Conservation (phyloP, 2,329 filamentous ascomycete genomes). For the Stagonosporopsis vannaccii region DNA sequence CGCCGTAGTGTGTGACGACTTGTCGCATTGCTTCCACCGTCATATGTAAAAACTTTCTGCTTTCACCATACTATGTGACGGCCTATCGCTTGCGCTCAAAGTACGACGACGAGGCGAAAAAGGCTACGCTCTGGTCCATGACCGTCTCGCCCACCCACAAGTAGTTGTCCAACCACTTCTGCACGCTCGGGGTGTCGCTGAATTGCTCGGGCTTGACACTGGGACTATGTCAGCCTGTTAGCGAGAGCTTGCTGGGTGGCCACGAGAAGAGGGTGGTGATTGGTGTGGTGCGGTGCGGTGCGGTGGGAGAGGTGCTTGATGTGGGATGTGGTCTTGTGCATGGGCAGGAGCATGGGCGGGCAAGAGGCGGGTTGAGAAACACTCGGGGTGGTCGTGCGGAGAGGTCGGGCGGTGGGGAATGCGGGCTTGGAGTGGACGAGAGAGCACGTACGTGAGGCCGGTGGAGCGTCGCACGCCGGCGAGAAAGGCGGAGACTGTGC, state of each 20-base stretch:
- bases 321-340: too few relatives aligned
- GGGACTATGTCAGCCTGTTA: conserved; percentile 58
- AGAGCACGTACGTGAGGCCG: conserved; percentile 83
- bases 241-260: conserved; percentile 26
- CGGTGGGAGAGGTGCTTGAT: conserved; percentile 1
- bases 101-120: conserved; percentile 83
- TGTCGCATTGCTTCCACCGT: conserved; percentile 52
- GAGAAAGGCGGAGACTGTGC: conserved; percentile 87
- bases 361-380: neutral
- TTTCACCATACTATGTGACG: neutral
- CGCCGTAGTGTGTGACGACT: neutral
- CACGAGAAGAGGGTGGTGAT: neutral
- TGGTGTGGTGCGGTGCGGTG: neutral
- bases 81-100: conserved; percentile 80
- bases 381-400: neutral
- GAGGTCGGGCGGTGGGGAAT: neutral
- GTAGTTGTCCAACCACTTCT: conserved; percentile 91
- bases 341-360: neutral
- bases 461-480: conserved; percentile 98
- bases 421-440: neutral
- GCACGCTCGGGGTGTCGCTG: conserved; percentile 81
- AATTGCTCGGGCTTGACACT: conserved; percentile 90
- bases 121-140: conserved; percentile 95
- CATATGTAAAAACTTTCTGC: too few relatives aligned
- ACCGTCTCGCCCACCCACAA: conserved; percentile 95